Percentiles rank a stretch among this genome's conserved stretches.
Conservation (phyloP, 306 rosid genomes). For the Rubus idaeus region DNA sequence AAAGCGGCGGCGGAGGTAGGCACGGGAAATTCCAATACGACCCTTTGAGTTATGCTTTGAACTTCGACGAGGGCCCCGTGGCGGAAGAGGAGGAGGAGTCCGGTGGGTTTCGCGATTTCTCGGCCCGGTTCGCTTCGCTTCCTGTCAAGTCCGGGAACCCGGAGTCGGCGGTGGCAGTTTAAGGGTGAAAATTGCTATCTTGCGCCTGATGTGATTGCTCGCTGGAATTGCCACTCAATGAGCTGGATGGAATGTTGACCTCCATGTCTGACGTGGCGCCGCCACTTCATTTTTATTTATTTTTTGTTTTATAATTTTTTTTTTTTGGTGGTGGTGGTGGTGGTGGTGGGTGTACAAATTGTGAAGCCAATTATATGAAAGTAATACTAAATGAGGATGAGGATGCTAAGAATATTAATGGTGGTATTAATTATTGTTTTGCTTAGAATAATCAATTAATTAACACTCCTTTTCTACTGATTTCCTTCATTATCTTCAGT, state of each 20-base stretch:
- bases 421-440: no score
- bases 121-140: slow-evolving; percentile 62
- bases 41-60: slow-evolving; percentile 76
- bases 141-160: slow-evolving; percentile 23
- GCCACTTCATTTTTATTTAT: background rate
- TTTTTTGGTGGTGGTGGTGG: background rate
- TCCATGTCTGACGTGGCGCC: slow-evolving; percentile 37
- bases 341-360: slow-evolving; percentile 1
- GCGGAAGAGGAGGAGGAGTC: slow-evolving; percentile 44
- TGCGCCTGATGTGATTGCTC: slow-evolving; percentile 16
- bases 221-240: slow-evolving; percentile 35
- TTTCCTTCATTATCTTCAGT: no score
- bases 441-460: no score
- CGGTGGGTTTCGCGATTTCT: slow-evolving; percentile 55
- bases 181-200: slow-evolving; percentile 25
- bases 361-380: background rate
- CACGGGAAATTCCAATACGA: slow-evolving; percentile 78
- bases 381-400: background rate
- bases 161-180: slow-evolving; percentile 22
- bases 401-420: no score
- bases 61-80: slow-evolving; percentile 75
- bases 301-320: background rate
- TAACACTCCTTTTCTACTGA: no score
- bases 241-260: slow-evolving; percentile 30
- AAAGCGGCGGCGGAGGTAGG: slow-evolving; percentile 32